These are phyloP conservation scores for Diaporthe australafricana DNA, from an alignment of 2,329 filamentous ascomycete genomes.

Conservation along the genomic window DNA sequence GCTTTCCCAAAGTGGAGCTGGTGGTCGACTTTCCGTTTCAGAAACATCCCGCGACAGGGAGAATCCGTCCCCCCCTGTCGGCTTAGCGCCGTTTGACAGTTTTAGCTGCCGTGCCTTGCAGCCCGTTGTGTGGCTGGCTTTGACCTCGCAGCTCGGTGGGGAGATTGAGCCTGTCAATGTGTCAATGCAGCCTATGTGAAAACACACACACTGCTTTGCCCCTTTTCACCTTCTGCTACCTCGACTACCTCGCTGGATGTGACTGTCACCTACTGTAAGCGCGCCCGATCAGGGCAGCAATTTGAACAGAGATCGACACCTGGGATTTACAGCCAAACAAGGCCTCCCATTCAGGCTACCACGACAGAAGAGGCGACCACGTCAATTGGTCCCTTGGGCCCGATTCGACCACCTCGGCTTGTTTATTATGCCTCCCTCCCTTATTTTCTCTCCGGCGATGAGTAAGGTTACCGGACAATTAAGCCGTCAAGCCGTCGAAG, in stretches of 20 bases:
- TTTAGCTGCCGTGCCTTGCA: constrained; percentile 31
- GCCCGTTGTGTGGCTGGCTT: constrained; percentile 15
- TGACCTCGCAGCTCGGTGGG: neutral
- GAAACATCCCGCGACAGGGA: constrained; percentile 29
- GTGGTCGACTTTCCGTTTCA: constrained; percentile 19
- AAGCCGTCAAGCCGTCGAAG: neutral
- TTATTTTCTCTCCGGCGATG: neutral
- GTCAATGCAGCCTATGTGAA: constrained; percentile 13
- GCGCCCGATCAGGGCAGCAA: neutral
- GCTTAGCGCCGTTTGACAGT: constrained; percentile 29
- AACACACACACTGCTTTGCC: neutral
- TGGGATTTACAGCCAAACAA: neutral
- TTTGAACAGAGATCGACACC: neutral
- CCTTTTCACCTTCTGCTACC: constrained; percentile 4
- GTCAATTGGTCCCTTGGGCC: neutral
- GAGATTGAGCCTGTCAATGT: constrained; percentile 19
- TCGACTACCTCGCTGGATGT: neutral
- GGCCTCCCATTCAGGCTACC: neutral
- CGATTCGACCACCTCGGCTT: neutral
- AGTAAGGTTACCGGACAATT: constrained; percentile 10
- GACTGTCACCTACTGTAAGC: neutral
- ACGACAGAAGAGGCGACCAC: neutral
- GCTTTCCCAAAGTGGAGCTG: neutral
- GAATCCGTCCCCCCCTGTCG: neutral
- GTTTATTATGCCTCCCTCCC: constrained; percentile 1